Evolutionary conservation across 306 rosid species (phyloP).

Genomic region (Inga oerstediana): DNA sequence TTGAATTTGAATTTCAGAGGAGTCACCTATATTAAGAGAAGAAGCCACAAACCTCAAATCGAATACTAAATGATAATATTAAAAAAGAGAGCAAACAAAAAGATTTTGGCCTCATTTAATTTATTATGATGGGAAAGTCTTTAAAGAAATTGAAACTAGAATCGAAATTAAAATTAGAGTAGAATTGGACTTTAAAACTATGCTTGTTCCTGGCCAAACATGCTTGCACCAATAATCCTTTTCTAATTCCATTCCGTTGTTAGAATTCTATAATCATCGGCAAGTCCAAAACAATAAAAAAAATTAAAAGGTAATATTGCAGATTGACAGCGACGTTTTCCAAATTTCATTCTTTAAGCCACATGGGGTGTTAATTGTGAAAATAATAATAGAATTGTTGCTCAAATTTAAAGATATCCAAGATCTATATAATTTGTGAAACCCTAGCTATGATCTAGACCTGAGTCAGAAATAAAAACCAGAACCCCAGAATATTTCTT

Average conservation of each 20-base stretch:
- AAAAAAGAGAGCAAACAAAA: not conserved
- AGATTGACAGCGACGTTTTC: not conserved
- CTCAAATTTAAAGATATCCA: not conserved
- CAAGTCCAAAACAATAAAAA: not conserved
- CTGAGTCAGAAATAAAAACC: not conserved
- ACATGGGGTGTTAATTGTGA: not conserved
- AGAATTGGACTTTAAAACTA: not conserved
- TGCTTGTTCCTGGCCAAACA: too few relatives aligned
- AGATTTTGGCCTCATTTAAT: not conserved
- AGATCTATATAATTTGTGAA: not conserved
- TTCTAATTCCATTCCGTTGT: not conserved
- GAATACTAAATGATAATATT: too few relatives aligned
- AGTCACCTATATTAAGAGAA: too few relatives aligned
- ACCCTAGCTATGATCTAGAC: not conserved
- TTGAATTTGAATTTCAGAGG: too few relatives aligned
- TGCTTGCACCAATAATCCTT: too few relatives aligned
- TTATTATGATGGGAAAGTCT: not conserved
- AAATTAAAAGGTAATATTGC: not conserved
- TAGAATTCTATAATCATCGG: not conserved
- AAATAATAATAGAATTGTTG: not conserved
- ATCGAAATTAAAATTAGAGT: not conserved
- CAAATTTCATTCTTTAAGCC: not conserved
- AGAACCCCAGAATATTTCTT: not conserved
- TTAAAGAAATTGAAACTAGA: not conserved
- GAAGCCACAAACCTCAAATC: too few relatives aligned